These are phyloP conservation scores for Astrephomene gubernaculifera DNA, from an alignment of 139 green algal genomes.

Conservation along the genomic window DNA sequence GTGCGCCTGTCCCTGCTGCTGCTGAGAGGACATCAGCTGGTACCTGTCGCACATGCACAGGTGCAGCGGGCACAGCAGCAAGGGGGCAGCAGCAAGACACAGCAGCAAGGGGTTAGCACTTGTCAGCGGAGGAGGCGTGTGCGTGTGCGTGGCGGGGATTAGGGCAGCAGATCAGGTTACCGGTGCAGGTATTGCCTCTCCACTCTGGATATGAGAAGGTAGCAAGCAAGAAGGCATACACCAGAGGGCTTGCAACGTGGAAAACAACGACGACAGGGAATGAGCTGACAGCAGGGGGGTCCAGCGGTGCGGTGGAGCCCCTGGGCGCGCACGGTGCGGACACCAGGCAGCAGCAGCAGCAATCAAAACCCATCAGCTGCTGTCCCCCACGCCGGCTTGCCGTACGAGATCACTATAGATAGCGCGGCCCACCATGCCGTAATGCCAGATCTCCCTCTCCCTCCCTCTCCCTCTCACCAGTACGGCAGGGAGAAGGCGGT, in stretches of 20 bases:
- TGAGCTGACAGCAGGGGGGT: neutral
- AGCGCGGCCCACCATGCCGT: neutral
- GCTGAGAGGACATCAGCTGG: conserved; percentile 14
- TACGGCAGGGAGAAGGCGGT: conserved; percentile 25
- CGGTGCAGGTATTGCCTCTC: neutral
- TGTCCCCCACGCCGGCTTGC: neutral
- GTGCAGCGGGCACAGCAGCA: neutral
- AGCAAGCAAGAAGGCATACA: neutral
- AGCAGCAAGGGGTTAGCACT: neutral
- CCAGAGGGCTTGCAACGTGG: too few species aligned
- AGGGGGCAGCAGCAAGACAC: too few species aligned
- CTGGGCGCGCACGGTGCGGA: neutral
- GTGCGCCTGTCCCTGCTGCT: neutral
- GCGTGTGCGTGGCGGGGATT: neutral
- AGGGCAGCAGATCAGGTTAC: neutral
- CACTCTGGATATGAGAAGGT: neutral
- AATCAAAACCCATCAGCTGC: neutral
- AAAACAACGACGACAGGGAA: too few species aligned
- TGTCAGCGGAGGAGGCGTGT: neutral
- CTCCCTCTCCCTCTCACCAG: neutral
- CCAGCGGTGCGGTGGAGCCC: neutral
- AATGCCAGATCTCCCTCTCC: neutral
- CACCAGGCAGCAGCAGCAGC: too few species aligned
- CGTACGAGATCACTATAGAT: neutral
- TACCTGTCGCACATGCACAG: conserved; percentile 15